These are phyloP conservation scores for Plasmodium cynomolgi DNA, from an alignment of 169 alveolate genomes.

Conservation along the genomic window DNA sequence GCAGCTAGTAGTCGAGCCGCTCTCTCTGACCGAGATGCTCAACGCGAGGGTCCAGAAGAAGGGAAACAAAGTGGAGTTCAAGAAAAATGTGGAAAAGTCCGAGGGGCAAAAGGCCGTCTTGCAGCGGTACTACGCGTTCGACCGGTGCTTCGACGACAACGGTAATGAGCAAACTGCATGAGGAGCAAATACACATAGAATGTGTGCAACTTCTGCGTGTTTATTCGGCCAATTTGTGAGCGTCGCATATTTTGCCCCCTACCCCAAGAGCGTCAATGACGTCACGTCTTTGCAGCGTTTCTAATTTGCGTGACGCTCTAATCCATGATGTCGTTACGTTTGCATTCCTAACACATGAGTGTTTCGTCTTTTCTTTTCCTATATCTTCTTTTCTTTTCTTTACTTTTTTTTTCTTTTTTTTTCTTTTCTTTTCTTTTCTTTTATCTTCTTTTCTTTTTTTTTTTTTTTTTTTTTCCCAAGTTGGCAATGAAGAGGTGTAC, in stretches of 20 bases:
- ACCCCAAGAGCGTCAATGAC: background rate
- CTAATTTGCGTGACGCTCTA: background rate
- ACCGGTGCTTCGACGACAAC: conserved; percentile 83
- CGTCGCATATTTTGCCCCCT: background rate
- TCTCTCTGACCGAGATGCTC: conserved; percentile 79
- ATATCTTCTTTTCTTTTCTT: conserved; percentile 1
- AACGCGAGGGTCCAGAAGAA: conserved; percentile 75
- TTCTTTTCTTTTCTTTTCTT: background rate
- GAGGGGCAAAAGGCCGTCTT: conserved; percentile 84
- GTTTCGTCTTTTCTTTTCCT: background rate
- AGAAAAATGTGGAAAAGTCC: conserved; percentile 78
- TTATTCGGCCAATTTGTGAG: background rate
- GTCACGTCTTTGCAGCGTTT: background rate
- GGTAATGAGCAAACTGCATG: conserved; percentile 61
- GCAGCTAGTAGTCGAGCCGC: conserved; percentile 85
- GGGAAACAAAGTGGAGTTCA: conserved; percentile 70
- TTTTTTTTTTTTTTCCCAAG: conserved; percentile 20
- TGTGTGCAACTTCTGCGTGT: background rate
- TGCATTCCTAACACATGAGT: background rate
- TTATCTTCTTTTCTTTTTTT: background rate
- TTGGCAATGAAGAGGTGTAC: conserved; percentile 83
- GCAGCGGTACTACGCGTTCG: conserved; percentile 82
- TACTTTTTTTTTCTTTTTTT: background rate
- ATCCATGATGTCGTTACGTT: background rate
- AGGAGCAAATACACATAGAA: background rate